phyloP scores from a whole-genome alignment of 768 basidiomycete genomes.

The Phylloporus scabripes region DNA sequence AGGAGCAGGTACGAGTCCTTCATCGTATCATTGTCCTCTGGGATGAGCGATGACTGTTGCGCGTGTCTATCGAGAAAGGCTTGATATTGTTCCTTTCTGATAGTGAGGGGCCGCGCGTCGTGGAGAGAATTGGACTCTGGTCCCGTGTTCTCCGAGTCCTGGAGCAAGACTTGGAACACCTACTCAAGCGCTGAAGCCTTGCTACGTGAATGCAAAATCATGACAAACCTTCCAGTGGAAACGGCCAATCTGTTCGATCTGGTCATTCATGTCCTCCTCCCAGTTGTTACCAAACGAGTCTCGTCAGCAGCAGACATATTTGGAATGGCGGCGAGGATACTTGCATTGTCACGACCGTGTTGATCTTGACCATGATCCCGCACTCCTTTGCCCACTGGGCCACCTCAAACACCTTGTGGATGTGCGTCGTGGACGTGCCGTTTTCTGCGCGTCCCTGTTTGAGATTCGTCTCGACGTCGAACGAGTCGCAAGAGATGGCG shows the following conservation, averaged over 20 bases:
- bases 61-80: slow-evolving; percentile 31
- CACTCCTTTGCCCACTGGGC: slow-evolving; percentile 27
- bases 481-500: slow-evolving; percentile 35
- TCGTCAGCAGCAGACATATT: background rate
- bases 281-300: slow-evolving; percentile 24
- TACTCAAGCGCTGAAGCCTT: background rate
- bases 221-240: slow-evolving; percentile 33
- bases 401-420: slow-evolving; percentile 27
- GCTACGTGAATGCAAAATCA: background rate
- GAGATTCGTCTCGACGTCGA: slow-evolving; percentile 30
- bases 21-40: slow-evolving; percentile 36
- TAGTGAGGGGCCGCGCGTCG: slow-evolving; percentile 24
- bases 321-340: background rate
- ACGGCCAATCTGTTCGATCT: slow-evolving; percentile 24
- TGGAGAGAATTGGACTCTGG: slow-evolving; percentile 21
- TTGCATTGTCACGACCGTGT: slow-evolving; percentile 27
- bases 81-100: slow-evolving; percentile 31
- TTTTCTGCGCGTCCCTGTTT: slow-evolving; percentile 28
- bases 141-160: slow-evolving; percentile 29
- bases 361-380: slow-evolving; percentile 32
- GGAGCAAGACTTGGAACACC: slow-evolving; percentile 29
- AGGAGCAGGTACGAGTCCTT: slow-evolving; percentile 34
- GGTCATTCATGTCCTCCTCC: slow-evolving; percentile 34
- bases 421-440: slow-evolving; percentile 20
- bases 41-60: slow-evolving; percentile 26